A percentile compares a stretch with the other conserved stretches of the same genome.
phyloP scores from a whole-genome alignment of 2,329 filamentous ascomycete genomes.

The Colletotrichum truncatum region DNA sequence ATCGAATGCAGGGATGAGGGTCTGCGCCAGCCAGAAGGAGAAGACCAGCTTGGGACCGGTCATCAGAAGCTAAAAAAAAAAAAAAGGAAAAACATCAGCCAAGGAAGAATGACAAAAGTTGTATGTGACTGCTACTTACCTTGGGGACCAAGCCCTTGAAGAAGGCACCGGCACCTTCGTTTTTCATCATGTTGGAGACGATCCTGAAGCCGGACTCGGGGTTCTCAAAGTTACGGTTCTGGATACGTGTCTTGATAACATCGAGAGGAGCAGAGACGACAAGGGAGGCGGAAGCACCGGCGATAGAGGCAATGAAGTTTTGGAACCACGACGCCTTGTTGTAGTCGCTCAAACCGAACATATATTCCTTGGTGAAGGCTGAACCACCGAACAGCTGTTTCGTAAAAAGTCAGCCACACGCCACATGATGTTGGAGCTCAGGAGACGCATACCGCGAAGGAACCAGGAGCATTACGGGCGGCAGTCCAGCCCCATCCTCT shows the following conservation, averaged over 20 bases:
- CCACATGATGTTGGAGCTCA: not conserved
- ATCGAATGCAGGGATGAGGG: slow-evolving; percentile 92
- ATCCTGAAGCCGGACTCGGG: slow-evolving; percentile 95
- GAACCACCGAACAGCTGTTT: slow-evolving; percentile 93
- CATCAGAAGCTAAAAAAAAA: slow-evolving; percentile 78
- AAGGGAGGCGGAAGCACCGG: slow-evolving; percentile 93
- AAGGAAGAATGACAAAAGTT: no score
- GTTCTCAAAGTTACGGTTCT: slow-evolving; percentile 99
- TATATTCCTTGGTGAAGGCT: slow-evolving; percentile 96
- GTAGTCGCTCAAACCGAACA: slow-evolving; percentile 91
- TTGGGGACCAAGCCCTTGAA: slow-evolving; percentile 99
- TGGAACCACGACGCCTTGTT: slow-evolving; percentile 94
- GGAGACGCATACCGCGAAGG: slow-evolving; percentile 80
- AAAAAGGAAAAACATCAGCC: slow-evolving; percentile 29
- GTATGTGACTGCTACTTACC: slow-evolving; percentile 59
- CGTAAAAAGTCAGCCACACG: not conserved
- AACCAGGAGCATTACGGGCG: slow-evolving; percentile 94
- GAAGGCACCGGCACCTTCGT: slow-evolving; percentile 87
- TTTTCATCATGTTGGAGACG: slow-evolving; percentile 88
- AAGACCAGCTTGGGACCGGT: slow-evolving; percentile 99
- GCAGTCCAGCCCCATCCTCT: slow-evolving; percentile 98
- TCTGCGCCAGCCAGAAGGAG: slow-evolving; percentile 99
- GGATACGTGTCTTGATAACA: slow-evolving; percentile 97
- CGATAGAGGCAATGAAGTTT: slow-evolving; percentile 97
- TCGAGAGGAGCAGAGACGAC: slow-evolving; percentile 95